Percentiles rank a stretch among this genome's conserved stretches.
These are phyloP conservation scores for Tricholoma terreum DNA, from an alignment of 768 basidiomycete species.

Conservation along the genomic window DNA sequence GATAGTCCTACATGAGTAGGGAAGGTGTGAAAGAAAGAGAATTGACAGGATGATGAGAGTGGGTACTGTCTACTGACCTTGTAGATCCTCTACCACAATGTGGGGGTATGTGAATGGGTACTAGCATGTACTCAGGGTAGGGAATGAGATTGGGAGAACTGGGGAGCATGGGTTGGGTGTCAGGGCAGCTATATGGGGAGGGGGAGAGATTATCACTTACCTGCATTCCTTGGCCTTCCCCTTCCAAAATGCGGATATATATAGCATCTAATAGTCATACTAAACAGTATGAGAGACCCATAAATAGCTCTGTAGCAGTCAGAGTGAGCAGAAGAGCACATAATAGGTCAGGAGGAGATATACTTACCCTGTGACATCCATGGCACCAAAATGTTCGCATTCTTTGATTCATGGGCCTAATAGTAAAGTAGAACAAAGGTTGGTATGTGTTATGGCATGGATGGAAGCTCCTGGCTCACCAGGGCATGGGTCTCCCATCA, in stretches of 20 bases:
- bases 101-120: neutral
- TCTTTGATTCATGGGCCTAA: neutral
- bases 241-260: neutral
- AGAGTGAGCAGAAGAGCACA: neutral
- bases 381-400: no score
- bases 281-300: neutral
- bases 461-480: no score
- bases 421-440: no score
- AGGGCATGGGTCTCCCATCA: no score
- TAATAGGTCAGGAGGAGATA: neutral
- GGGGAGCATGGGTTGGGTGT: neutral
- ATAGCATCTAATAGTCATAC: neutral
- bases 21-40: neutral
- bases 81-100: neutral
- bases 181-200: no score
- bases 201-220: no score
- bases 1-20: neutral
- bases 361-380: neutral
- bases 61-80: neutral
- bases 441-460: neutral
- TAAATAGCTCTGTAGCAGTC: neutral
- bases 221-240: neutral
- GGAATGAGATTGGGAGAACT: neutral
- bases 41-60: neutral
- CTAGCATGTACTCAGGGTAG: neutral